Evolutionary conservation across 495 filamentous ascomycete species (phyloP).

Genomic region (Penicillium pancosmium): DNA sequence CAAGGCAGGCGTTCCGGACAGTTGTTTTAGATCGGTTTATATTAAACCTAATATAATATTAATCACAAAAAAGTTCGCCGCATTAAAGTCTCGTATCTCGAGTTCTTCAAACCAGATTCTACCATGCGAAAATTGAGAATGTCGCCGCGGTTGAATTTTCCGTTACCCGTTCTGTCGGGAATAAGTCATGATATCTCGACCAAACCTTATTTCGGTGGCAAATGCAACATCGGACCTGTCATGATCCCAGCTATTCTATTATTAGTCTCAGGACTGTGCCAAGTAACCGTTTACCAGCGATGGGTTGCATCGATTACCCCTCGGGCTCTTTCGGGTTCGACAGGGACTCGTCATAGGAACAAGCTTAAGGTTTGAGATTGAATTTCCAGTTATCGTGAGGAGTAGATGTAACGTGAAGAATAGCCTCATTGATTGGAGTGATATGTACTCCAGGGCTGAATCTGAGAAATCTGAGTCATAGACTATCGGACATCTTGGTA

Average conservation of each 20-base stretch:
- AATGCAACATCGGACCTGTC: conserved; percentile 15
- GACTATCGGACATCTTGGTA: no score
- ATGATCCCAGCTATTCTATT: conserved; percentile 10
- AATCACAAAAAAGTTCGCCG: background rate
- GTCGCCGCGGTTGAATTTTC: background rate
- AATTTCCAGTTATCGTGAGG: background rate
- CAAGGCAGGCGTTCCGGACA: background rate
- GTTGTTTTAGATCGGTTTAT: conserved; percentile 1
- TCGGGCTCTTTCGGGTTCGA: background rate
- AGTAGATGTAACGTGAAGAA: conserved; percentile 16
- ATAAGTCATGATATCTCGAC: conserved; percentile 13
- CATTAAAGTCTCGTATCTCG: background rate
- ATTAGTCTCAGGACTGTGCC: conserved; percentile 6
- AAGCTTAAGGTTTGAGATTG: conserved; percentile 12
- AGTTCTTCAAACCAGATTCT: background rate
- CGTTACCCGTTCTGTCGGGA: background rate
- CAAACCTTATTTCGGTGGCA: conserved; percentile 20
- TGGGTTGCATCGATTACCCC: background rate
- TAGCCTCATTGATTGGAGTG: no score
- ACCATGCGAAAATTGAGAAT: background rate
- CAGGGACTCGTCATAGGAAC: conserved; percentile 12
- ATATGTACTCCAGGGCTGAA: no score
- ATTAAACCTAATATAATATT: background rate
- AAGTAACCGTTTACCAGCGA: background rate
- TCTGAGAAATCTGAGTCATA: no score